Conservation (phyloP, 2,329 filamentous ascomycete species). For the Ascochyta fabae region DNA sequence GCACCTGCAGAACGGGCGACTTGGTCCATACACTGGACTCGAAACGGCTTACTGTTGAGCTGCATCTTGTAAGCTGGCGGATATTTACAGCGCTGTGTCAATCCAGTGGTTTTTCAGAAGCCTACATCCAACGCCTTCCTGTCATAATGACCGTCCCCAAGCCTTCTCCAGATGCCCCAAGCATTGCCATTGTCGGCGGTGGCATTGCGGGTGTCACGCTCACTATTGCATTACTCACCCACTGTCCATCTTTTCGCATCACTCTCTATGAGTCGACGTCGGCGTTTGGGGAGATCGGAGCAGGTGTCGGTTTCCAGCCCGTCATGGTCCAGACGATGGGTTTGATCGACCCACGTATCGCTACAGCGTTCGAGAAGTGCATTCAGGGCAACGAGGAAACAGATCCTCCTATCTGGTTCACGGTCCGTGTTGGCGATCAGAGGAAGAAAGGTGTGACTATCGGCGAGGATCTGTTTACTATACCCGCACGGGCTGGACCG, state of each 20-base stretch:
- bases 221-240: constrained; percentile 57
- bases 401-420: constrained; percentile 32
- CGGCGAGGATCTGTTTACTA: constrained; percentile 30
- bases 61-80: too few species aligned
- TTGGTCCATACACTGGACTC: too few species aligned
- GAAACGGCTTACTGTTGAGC: too few species aligned
- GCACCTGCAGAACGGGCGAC: too few species aligned
- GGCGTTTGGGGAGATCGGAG: constrained; percentile 64
- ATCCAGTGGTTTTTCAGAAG: neutral
- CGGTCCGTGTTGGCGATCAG: constrained; percentile 31
- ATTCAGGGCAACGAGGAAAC: constrained; percentile 16
- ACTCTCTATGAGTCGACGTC: constrained; percentile 63
- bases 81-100: too few species aligned
- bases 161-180: constrained; percentile 33
- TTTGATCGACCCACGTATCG: constrained; percentile 47
- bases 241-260: constrained; percentile 49
- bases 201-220: constrained; percentile 64
- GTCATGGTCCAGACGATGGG: constrained; percentile 47
- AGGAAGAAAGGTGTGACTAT: constrained; percentile 24
- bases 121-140: neutral
- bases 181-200: constrained; percentile 64
- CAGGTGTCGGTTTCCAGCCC: constrained; percentile 59
- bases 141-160: neutral
- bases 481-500: constrained; percentile 32
- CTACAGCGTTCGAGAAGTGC: constrained; percentile 19